Conservation (phyloP, 2,329 filamentous ascomycete genomes). For the Elsinoe batatas region DNA sequence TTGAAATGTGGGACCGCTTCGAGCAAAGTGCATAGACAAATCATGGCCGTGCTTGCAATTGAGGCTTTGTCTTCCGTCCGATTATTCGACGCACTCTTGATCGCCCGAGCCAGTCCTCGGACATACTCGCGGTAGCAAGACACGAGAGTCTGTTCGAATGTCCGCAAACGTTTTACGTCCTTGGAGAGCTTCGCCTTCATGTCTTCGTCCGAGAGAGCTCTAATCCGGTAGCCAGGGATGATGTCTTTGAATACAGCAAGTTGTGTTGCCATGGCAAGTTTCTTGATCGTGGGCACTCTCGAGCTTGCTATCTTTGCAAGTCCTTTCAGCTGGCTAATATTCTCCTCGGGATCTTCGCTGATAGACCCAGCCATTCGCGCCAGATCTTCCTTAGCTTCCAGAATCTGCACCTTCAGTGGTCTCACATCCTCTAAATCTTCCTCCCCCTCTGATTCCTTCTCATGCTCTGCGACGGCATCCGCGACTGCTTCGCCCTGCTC, state of each 20-base stretch:
- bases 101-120: constrained; percentile 59
- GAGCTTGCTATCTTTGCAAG: constrained; percentile 65
- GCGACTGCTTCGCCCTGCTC: constrained; percentile 43
- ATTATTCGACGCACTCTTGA: constrained; percentile 37
- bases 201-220: constrained; percentile 65
- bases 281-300: constrained; percentile 63
- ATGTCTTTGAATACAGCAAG: constrained; percentile 88
- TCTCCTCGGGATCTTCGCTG: constrained; percentile 89
- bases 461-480: constrained; percentile 46
- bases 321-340: constrained; percentile 67
- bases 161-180: constrained; percentile 71
- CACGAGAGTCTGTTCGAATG: constrained; percentile 81
- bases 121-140: constrained; percentile 78
- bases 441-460: constrained; percentile 44
- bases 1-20: constrained; percentile 91
- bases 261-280: constrained; percentile 77
- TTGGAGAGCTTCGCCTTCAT: constrained; percentile 77
- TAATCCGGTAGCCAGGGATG: constrained; percentile 92
- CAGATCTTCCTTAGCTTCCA: constrained; percentile 83
- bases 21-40: constrained; percentile 74
- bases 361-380: constrained; percentile 70
- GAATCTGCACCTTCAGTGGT: constrained; percentile 69
- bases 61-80: constrained; percentile 23
- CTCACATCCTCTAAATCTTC: constrained; percentile 48
- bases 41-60: constrained; percentile 66